These are phyloP conservation scores for Onygenales sp. DNA, from an alignment of 2,329 filamentous ascomycete species.

Conservation along the genomic window DNA sequence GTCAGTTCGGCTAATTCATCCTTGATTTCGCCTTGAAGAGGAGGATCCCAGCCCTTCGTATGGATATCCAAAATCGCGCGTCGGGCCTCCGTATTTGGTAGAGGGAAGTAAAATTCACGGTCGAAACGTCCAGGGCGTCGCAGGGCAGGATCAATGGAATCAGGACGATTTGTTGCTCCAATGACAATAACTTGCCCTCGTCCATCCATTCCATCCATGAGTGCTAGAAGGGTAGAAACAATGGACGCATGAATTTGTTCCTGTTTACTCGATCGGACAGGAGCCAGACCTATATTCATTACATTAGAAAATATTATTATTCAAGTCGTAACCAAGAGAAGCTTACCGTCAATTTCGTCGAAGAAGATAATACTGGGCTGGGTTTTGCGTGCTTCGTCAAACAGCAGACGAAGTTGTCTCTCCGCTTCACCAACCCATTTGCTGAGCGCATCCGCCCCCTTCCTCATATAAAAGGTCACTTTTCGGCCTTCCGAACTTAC, in stretches of 20 bases:
- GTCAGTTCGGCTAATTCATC: slow-evolving; percentile 71
- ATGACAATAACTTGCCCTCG: slow-evolving; percentile 97
- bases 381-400: slow-evolving; percentile 89
- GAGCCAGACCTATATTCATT: slow-evolving; percentile 54
- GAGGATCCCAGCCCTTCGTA: slow-evolving; percentile 81
- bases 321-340: not conserved
- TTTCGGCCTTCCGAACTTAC: slow-evolving; percentile 83
- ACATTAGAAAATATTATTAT: not conserved
- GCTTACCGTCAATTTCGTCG: slow-evolving; percentile 84
- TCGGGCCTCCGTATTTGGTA: slow-evolving; percentile 71
- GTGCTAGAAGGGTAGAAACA: slow-evolving; percentile 80
- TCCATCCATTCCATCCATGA: slow-evolving; percentile 99
- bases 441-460: slow-evolving; percentile 91
- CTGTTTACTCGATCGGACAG: slow-evolving; percentile 93
- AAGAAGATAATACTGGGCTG: slow-evolving; percentile 99
- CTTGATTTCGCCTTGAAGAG: slow-evolving; percentile 68
- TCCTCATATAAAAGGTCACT: slow-evolving; percentile 99
- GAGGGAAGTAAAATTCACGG: slow-evolving; percentile 93
- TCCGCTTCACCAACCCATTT: slow-evolving; percentile 99
- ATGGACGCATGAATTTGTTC: slow-evolving; percentile 98
- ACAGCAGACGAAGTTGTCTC: slow-evolving; percentile 82
- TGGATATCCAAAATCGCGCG: slow-evolving; percentile 90
- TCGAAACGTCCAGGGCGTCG: slow-evolving; percentile 97
- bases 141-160: slow-evolving; percentile 95
- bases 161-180: slow-evolving; percentile 95